Percentiles rank a stretch among this genome's conserved stretches.
Conservation (phyloP, 1,139 yeast species). For the Candida anutae region DNA sequence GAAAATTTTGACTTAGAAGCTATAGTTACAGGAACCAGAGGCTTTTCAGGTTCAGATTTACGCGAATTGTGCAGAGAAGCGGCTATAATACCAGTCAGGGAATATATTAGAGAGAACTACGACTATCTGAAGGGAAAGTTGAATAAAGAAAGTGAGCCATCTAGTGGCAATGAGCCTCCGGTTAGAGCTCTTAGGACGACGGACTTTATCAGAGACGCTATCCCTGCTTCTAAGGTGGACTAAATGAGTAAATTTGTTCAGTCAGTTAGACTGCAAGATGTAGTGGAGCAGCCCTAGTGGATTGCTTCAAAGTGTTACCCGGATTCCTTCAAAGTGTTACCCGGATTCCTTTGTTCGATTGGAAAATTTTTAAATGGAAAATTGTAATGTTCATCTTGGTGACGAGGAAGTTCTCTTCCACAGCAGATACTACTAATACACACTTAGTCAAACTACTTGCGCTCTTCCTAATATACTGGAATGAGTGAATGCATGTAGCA, state of each 20-base stretch:
- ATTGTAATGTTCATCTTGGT: too few species aligned
- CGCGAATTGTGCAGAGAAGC: slow-evolving; percentile 92
- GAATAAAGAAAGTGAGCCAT: slow-evolving; percentile 15
- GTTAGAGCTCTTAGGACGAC: slow-evolving; percentile 39
- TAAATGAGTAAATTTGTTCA: too few species aligned
- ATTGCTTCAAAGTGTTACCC: too few species aligned
- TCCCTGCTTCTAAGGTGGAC: slow-evolving; percentile 27
- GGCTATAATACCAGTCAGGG: slow-evolving; percentile 83
- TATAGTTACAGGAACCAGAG: slow-evolving; percentile 59
- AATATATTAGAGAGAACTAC: slow-evolving; percentile 53
- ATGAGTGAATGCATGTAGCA: background rate
- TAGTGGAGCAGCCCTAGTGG: too few species aligned
- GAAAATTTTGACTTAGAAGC: slow-evolving; percentile 51
- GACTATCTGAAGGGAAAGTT: slow-evolving; percentile 39
- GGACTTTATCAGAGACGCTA: slow-evolving; percentile 32
- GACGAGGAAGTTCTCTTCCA: too few species aligned
- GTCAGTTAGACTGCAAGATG: too few species aligned
- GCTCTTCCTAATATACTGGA: too few species aligned
- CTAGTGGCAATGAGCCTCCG: background rate
- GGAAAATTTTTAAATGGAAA: too few species aligned
- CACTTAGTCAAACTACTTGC: too few species aligned
- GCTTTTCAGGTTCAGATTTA: slow-evolving; percentile 85
- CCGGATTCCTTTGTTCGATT: too few species aligned
- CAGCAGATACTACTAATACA: too few species aligned
- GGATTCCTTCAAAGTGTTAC: too few species aligned